Evolutionary conservation across 163 green algal genomes (phyloP), one percentile per base, ranked within the genome.

Genomic region (Scenedesmus sp.): DNA sequence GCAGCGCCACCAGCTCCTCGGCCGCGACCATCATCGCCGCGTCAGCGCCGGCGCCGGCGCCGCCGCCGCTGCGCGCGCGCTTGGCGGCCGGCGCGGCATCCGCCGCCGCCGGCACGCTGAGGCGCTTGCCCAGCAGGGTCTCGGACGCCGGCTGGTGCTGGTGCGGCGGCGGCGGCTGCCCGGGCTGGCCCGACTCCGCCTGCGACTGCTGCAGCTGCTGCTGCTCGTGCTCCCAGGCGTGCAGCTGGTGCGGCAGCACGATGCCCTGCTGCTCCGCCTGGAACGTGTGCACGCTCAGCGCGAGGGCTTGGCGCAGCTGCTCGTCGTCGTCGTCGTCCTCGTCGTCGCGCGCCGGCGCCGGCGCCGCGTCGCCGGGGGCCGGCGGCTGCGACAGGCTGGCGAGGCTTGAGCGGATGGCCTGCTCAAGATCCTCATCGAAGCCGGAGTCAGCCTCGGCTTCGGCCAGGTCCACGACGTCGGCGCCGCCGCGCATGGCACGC

Each of bases 241-340:
- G 44, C n/a, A 39, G 11, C 28, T 51, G 24, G 11, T 34, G 24
- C 39, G 42, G 44, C 44, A 60, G 34, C n/a, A n/a, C n/a, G n/a
- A n/a, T n/a, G n/a, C n/a, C n/a, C n/a, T n/a, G n/a, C 24, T 77
- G 69, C 36, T 77, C 69, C 42, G 69, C 53, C 26, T 67, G 24
- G 44, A 39, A 77, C 18, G 58, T 80, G 14, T 63, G 58, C 60
- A 80, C 42, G 31, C 71, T 80, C 15, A 71, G 44, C 29, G 58
- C 60, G 4, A 80, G 29, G 1, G 58, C 71, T 36, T 44, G 24
- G 17, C 44, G 20, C 14, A 80, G 24, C 0, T 71, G 42, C 15
- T 63, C 58, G 10, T 60, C 53, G 28, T 80, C 71, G 18, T 63
- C 67, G n/a, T 58, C 45, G 10, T 44, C 26, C 28, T 17, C 28